phyloP scores from a whole-genome alignment of 148 eudicot genomes.

The Nepenthes mirabilis region DNA sequence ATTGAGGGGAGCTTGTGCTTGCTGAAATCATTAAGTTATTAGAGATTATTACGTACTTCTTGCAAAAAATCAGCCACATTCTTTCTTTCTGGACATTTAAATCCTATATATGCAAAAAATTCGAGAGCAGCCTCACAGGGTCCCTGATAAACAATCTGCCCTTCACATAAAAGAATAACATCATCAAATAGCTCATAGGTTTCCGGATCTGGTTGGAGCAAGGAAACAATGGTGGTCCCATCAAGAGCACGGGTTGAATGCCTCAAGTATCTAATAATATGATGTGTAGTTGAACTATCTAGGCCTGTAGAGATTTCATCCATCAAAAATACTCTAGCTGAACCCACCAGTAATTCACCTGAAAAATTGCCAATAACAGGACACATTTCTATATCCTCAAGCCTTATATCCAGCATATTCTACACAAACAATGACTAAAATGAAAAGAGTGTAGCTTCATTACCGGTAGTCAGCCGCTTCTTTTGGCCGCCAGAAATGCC shows the following conservation, averaged over 20 bases:
- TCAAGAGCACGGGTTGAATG: slow-evolving; percentile 62
- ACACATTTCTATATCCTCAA: background rate
- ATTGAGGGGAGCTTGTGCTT: no score
- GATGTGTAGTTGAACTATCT: slow-evolving; percentile 93
- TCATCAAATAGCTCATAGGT: slow-evolving; percentile 84
- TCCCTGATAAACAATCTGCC: slow-evolving; percentile 94
- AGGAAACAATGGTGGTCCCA: slow-evolving; percentile 66
- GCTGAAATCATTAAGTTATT: background rate
- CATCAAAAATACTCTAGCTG: slow-evolving; percentile 75
- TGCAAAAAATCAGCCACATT: slow-evolving; percentile 88
- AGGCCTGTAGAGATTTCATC: slow-evolving; percentile 95
- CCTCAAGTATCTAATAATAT: slow-evolving; percentile 64
- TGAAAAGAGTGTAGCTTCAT: slow-evolving; percentile 4
- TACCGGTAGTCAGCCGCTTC: slow-evolving; percentile 91
- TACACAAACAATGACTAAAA: background rate
- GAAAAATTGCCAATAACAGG: slow-evolving; percentile 6
- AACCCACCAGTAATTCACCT: slow-evolving; percentile 86
- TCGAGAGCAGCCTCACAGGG: slow-evolving; percentile 61
- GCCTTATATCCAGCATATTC: background rate
- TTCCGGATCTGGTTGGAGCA: slow-evolving; percentile 95
- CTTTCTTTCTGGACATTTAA: slow-evolving; percentile 76
- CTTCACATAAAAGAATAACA: slow-evolving; percentile 69
- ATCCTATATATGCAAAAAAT: slow-evolving; percentile 77
- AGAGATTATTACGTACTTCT: slow-evolving; percentile 35
- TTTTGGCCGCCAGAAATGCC: slow-evolving; percentile 98